Evolutionary conservation across 768 basidiomycete genomes (phyloP), one percentile per base, ranked within the genome.

Genomic region (Serendipita indica): DNA sequence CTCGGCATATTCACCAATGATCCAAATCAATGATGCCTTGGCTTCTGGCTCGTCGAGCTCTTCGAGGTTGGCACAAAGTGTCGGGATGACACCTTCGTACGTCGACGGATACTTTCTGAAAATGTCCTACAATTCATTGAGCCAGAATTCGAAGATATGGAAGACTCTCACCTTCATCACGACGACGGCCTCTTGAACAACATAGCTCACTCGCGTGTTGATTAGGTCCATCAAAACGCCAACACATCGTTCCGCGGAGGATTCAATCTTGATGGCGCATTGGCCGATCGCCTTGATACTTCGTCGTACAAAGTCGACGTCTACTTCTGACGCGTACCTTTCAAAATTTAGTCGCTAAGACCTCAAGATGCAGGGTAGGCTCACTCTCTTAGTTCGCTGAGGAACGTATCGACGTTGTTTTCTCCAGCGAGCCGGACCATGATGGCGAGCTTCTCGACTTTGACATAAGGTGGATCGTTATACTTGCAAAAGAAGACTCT

Each of bases 401-500:
- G 71, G 57, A 98, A 74, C 5, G 92, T 90, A 71, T 97, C 92
- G 1, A 94, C 89, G 64, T 97, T 99, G 70, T 79, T 83, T 62
- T 97, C 94, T 20, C 77, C 79, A 12, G 90, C 92, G 59, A 99
- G 73, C 58, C 90, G 78, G 56, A 97, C 88, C 96, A 99, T 99
- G 68, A 98, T 96, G 65, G 97, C 96, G 63, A 99, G 73, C 71
- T 99, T 98, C 71, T 97, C 96, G 57, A 97, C 81, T 71, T 99
- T 99, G 69, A 98, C 93, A 66, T 98, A 99, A n/a, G 94, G 73
- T 3, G 94, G 94, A 67, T 99, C 94, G 67, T 98, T 98, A 73
- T 99, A 98, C 71, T 99, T 99, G 82, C 94, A 97, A 76, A 98
- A 99, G 70, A 99, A 99, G 18, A 99, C 96, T 43, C 93, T 80